These are phyloP conservation scores for Talaromyces sp. DNA, from an alignment of 2,329 filamentous ascomycete species.

Conservation along the genomic window DNA sequence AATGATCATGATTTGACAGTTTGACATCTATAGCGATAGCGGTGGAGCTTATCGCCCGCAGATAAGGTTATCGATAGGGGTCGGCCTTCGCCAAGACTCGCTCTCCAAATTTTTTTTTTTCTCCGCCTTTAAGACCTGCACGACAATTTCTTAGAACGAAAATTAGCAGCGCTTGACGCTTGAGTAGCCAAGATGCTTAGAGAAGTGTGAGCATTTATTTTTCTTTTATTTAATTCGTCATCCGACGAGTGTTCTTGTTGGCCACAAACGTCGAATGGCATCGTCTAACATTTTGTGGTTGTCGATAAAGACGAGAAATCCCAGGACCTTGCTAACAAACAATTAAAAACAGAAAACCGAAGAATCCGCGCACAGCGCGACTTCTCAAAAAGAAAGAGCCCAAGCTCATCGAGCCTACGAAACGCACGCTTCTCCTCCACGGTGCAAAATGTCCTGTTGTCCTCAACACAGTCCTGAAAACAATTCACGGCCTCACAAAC, in stretches of 20 bases:
- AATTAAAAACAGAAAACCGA: constrained; percentile 53
- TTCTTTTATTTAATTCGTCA: background rate
- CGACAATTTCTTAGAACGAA: background rate
- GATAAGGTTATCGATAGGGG: constrained; percentile 11
- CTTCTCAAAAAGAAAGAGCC: constrained; percentile 90
- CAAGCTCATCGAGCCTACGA: constrained; percentile 83
- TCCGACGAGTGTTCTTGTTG: background rate
- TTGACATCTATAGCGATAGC: background rate
- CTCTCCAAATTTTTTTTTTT: constrained; percentile 6
- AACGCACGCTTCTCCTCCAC: constrained; percentile 82
- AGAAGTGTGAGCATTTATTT: constrained; percentile 35
- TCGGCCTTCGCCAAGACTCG: constrained; percentile 6
- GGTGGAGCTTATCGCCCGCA: background rate
- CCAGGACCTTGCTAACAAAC: background rate
- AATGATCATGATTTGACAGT: background rate
- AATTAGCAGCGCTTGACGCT: background rate
- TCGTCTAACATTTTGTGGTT: background rate
- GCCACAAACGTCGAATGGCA: background rate
- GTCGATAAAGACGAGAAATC: background rate
- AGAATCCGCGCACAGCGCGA: constrained; percentile 86
- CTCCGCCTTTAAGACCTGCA: background rate
- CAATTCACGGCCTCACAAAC: constrained; percentile 78
- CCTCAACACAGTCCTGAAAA: constrained; percentile 75
- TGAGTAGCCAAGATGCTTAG: constrained; percentile 32
- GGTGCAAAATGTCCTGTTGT: constrained; percentile 80